Base-by-base conservation (phyloP, 208 protist genomes). In the Phytomonas serpens region DNA sequence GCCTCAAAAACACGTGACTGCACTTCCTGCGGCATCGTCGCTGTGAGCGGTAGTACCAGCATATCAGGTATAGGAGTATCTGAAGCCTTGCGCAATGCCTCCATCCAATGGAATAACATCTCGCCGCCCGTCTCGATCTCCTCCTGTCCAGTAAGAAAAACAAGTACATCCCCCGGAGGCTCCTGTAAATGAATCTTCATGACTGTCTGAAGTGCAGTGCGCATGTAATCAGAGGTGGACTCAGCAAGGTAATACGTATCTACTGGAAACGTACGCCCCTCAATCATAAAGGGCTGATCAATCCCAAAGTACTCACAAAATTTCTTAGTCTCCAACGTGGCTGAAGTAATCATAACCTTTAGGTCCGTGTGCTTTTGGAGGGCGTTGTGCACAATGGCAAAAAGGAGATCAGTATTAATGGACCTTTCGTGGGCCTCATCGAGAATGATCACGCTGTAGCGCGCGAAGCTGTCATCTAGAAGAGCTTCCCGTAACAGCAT, bases 351-450 rank as follows among this genome's bases (percentile, higher is more conserved):
- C 79, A 99, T 96, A 27, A 99, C 94, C 80, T 99, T 99, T 32
- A 99, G 84, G 34, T 94, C 89, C 7, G 86, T 84, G 62, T 98
- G 85, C 81, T 91, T 91, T 42, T 82, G 77, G 64, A 92, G 77
- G n/a, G 92, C 81, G 36, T 94, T 87, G 87, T 99, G 99, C 27
- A 99, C 87, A 71, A 99, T 90, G 30, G 95, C 98, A 82, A 99
- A 99, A 27, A 99, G 83, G 4, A 99, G 91, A 81, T 99, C 99
- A 0, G 99, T 99, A 81, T 98, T 93, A 70, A 99, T 97, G 29
- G 98, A 99, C 27, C 99, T 84, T 87, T 99, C 99, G 79, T 99
- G 99, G 0, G 99, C 99, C 86, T 99, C 99, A 83, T 99, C 99
- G 6, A 99, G 89, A 67, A 99, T 99, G 73, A 99, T 97, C 42